These are phyloP conservation scores for Fraxinus quadrangulata DNA, from an alignment of 257 asterid genomes.

Conservation along the genomic window DNA sequence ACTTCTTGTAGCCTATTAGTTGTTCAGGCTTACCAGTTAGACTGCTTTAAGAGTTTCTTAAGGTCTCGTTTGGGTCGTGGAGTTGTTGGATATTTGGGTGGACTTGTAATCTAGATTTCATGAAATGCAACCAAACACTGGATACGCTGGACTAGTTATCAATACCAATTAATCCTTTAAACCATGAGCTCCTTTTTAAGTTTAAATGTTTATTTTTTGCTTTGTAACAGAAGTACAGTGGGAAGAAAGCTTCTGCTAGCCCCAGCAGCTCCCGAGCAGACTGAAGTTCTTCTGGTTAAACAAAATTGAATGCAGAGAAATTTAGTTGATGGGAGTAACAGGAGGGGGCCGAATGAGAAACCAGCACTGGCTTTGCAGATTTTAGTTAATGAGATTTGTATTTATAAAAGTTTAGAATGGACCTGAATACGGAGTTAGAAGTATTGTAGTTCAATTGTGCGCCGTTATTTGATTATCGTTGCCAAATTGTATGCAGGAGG, in stretches of 20 bases:
- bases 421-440: constrained; percentile 25
- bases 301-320: constrained; percentile 6
- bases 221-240: constrained; percentile 64
- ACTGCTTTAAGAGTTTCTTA: not conserved
- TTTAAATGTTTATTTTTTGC: constrained; percentile 15
- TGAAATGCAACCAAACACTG: not conserved
- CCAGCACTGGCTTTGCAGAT: constrained; percentile 27
- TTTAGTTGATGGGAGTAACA: constrained; percentile 1
- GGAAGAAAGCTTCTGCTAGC: constrained; percentile 60
- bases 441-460: constrained; percentile 37
- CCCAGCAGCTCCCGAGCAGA: constrained; percentile 64
- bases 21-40: not conserved
- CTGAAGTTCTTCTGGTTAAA: constrained; percentile 38
- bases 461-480: constrained; percentile 38
- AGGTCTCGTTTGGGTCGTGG: not conserved
- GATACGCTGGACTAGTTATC: not conserved
- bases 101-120: not conserved
- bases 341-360: constrained; percentile 6
- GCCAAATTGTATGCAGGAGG: constrained; percentile 37
- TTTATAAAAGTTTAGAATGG: constrained; percentile 30
- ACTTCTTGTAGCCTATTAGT: not conserved
- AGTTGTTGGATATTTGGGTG: not conserved
- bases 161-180: not conserved
- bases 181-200: not conserved
- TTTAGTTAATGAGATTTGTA: constrained; percentile 46